Percentiles rank a stretch among this genome's conserved stretches.
Evolutionary conservation across 108 stramenopile genomes (phyloP).

Genomic region (Aurantiochytrium sp.): DNA sequence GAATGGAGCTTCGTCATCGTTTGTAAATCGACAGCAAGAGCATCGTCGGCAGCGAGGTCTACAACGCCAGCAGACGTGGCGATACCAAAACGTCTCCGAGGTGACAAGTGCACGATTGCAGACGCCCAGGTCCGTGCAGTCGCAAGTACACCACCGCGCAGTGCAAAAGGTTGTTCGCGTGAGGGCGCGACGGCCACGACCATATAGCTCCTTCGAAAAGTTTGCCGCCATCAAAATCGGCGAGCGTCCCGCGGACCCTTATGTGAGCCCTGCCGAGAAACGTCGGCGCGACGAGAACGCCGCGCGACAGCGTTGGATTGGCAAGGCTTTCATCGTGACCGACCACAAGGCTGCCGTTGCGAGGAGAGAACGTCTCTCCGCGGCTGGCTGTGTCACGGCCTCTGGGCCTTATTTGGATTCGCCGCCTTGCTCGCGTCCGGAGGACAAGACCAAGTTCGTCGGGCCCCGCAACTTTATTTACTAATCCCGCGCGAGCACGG

Average conservation of each 20-base stretch:
- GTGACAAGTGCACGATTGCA: background rate
- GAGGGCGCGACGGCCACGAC: background rate
- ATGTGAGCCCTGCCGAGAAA: background rate
- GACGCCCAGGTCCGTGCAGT: background rate
- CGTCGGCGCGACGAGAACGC: background rate
- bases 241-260: background rate
- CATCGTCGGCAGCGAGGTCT: too few species aligned
- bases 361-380: background rate
- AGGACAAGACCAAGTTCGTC: background rate
- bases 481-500: background rate
- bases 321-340: background rate
- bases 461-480: background rate
- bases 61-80: background rate
- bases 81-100: background rate
- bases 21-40: too few species aligned
- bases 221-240: background rate
- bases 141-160: background rate
- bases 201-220: background rate
- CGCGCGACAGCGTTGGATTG: background rate
- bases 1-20: too few species aligned
- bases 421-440: background rate
- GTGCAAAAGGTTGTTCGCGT: background rate
- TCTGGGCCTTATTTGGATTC: background rate
- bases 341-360: conserved; percentile 3
- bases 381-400: background rate